Base-by-base conservation (phyloP, 148 eudicot species). In the Amaranthus hypochondriacus region DNA sequence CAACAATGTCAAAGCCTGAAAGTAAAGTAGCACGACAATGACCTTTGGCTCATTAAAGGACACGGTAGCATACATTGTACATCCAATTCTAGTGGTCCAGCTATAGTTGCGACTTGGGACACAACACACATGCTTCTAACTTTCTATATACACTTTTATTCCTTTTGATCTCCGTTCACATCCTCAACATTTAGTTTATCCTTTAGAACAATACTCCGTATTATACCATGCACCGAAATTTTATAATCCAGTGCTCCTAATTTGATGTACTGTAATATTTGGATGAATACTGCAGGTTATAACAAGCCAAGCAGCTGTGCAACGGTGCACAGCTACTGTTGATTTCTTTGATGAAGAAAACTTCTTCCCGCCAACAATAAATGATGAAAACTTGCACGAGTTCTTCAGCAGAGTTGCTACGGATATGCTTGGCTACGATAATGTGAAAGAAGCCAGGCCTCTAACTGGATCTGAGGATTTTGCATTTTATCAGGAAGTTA, bases 381-480 rank as follows among this genome's bases (percentile, higher is more conserved):
- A 95, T 62, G 83, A 95, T 12, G 73, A 76, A 14, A 78, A 80
- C 54, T 84, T 95, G 77, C 97, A 95, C 47, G 64, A 77, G 28
- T 69, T 84, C 69, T 92, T 95, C 77, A 62, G 48, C 48, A 83
- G 62, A 13, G 89, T 92, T 28, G 93, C 97, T 8, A 66, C 77
- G 8, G 85, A 86, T 48, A 80, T 95, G 88, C 77, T 95, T 4
- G 96, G 92, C 55, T 44, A 73, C 3, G 72, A 6, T 56, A 81
- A 84, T 50, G 88, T 92, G 11, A 87, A 85, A 71, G 90, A 90
- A 55, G 87, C 84, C 77, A 80, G 73, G 42, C 96, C 93, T 21
- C 56, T 92, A 39, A 90, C 88, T 85, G 99, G 96, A 46, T 82
- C 97, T 0, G 99, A 95, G 81, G 99, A 95, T 77, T 95, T 95